Evolutionary conservation across 768 basidiomycete species (phyloP).

Genomic region (Auricularia cornea): DNA sequence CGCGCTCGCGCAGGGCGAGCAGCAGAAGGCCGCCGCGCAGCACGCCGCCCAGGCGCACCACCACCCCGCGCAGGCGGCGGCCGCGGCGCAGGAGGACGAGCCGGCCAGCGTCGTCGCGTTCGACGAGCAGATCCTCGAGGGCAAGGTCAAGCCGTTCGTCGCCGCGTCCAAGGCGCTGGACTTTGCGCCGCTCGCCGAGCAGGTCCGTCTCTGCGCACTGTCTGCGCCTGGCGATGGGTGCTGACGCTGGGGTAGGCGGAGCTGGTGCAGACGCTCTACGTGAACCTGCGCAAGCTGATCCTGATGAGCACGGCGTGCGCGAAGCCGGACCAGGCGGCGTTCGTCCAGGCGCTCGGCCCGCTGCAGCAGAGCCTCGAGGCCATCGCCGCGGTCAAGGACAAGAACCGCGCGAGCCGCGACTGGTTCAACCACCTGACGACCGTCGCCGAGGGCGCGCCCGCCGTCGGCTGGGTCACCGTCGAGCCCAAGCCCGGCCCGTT

Average conservation of each 20-base stretch:
- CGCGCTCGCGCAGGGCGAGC: constrained; percentile 39
- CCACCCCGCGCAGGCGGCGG: constrained; percentile 18
- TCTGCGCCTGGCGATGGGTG: not conserved
- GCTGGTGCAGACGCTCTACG: constrained; percentile 59
- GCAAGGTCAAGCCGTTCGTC: constrained; percentile 65
- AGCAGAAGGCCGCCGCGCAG: constrained; percentile 15
- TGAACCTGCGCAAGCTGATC: constrained; percentile 61
- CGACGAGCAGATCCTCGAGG: constrained; percentile 63
- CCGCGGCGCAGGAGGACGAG: constrained; percentile 28
- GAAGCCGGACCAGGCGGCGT: constrained; percentile 60
- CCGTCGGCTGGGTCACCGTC: constrained; percentile 79
- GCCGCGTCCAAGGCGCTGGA: constrained; percentile 65
- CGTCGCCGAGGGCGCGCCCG: constrained; percentile 73
- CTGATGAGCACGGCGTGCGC: constrained; percentile 61
- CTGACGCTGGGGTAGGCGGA: constrained; percentile 41
- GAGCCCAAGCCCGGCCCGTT: constrained; percentile 75
- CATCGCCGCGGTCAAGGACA: constrained; percentile 75
- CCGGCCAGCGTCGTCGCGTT: constrained; percentile 64
- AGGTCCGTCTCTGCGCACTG: constrained; percentile 43
- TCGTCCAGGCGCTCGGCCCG: constrained; percentile 53
- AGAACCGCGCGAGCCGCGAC: constrained; percentile 67
- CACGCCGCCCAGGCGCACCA: constrained; percentile 18
- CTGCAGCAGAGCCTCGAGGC: constrained; percentile 66
- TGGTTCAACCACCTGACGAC: constrained; percentile 76
- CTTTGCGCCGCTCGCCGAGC: constrained; percentile 59